Evolutionary conservation across 2,329 filamentous ascomycete species (phyloP), one percentile per base, ranked within the genome.

Genomic region (Scedosporium aurantiacum): DNA sequence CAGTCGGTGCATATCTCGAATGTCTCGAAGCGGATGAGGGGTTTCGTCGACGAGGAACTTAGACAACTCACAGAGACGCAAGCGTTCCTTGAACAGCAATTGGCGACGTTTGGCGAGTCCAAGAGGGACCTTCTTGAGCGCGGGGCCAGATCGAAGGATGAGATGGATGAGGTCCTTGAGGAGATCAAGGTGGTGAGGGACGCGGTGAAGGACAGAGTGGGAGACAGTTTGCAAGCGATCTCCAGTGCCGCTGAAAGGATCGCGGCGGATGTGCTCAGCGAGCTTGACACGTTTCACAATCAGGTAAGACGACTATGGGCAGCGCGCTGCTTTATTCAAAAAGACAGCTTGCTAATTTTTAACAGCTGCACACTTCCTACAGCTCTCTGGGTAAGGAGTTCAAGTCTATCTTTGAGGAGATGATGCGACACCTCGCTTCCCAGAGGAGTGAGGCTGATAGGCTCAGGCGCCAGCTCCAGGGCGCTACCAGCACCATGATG

Each of bases 101-200:
- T 88, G 7, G 75, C 80, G 6, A 79, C 80, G 0, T 91, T 96
- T 67, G 79, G 84, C 45, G 77, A 80, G 18, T 89, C 88, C 0
- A 86, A 87, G 71, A 77, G 79, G 58, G 83, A 88, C 66, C 81
- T 95, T 16, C 80, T 88, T 27, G 78, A 82, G 50, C 86, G 89
- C 68, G 88, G 86, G 61, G 78, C 81, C 25, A 78, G 81, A 64
- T 88, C 91, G 2, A 90, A 88, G 68, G 85, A 92, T 57, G 88
- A 92, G 62, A 91, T 97, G 89, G 92, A 97, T 67, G 79, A 83
- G n/a, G 87, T 96, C 1, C 79, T 99, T 8, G 90, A 94, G 68
- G 93, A 96, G 70, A 96, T 97, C 71, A 92, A 92, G 70, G 85
- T 83, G n/a, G 80, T 97, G 25, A 85, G 93, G 23, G 89, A 96